Conservation (phyloP, 192 early-diverging fungal species). For the Coemansia sp. region DNA sequence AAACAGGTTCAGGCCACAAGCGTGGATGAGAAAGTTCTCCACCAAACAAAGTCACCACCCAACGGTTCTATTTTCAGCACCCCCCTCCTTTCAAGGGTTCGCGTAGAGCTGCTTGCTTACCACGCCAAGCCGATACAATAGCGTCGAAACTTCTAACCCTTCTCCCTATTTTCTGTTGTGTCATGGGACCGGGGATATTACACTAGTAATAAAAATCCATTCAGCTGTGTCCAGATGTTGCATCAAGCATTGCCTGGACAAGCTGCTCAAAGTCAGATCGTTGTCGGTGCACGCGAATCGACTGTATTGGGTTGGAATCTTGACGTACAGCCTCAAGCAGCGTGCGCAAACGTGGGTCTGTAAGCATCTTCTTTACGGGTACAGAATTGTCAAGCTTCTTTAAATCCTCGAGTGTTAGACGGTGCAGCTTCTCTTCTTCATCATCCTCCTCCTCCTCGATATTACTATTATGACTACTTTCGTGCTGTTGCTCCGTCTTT, state of each 20-base stretch:
- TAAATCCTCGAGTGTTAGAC: slow-evolving; percentile 27
- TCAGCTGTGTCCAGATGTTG: slow-evolving; percentile 11
- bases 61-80: neutral
- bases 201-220: neutral
- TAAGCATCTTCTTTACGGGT: slow-evolving; percentile 22
- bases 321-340: slow-evolving; percentile 30
- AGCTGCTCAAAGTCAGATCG: slow-evolving; percentile 44
- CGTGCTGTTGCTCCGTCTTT: neutral
- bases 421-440: slow-evolving; percentile 32
- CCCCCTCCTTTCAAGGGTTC: neutral
- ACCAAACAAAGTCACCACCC: neutral
- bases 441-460: slow-evolving; percentile 16
- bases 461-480: neutral
- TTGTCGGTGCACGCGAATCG: slow-evolving; percentile 41
- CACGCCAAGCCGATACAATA: neutral
- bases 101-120: neutral
- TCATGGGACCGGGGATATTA: neutral
- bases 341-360: slow-evolving; percentile 23
- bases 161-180: neutral
- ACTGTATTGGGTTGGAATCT: slow-evolving; percentile 32
- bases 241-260: slow-evolving; percentile 36
- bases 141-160: neutral
- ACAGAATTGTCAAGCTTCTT: slow-evolving; percentile 19
- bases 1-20: neutral
- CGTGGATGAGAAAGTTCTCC: neutral